These are phyloP conservation scores for Zygotorulaspora florentina DNA, from an alignment of 805 yeast species.

Conservation along the genomic window DNA sequence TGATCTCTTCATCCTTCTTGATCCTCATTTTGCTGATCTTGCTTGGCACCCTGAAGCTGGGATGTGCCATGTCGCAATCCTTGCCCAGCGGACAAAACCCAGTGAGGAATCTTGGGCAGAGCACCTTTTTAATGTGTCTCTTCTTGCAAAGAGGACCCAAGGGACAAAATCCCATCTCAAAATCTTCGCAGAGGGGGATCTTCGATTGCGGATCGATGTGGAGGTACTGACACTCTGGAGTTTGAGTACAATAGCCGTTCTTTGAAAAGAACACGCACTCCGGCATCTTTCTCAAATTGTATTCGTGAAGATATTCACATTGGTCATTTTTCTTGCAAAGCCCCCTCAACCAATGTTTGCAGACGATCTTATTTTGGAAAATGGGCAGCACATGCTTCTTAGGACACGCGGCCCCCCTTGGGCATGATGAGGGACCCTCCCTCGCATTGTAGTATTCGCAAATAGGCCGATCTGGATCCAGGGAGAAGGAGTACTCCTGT, in stretches of 20 bases:
- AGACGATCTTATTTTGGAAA: slow-evolving; percentile 75
- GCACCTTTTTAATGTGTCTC: slow-evolving; percentile 69
- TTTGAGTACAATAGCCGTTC: slow-evolving; percentile 80
- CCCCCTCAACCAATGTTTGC: slow-evolving; percentile 98
- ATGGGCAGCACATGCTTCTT: slow-evolving; percentile 74
- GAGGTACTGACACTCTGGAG: slow-evolving; percentile 88
- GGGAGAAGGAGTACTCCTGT: slow-evolving; percentile 73
- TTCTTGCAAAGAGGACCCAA: slow-evolving; percentile 83
- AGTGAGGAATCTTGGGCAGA: slow-evolving; percentile 76
- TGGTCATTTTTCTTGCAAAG: slow-evolving; percentile 94
- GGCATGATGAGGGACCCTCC: slow-evolving; percentile 58
- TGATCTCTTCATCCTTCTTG: slow-evolving; percentile 33
- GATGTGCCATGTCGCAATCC: slow-evolving; percentile 76
- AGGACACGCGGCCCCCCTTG: slow-evolving; percentile 80
- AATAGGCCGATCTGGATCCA: slow-evolving; percentile 85
- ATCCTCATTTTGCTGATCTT: slow-evolving; percentile 32
- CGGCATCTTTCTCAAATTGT: slow-evolving; percentile 91
- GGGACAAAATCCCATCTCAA: slow-evolving; percentile 85
- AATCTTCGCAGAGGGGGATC: slow-evolving; percentile 83
- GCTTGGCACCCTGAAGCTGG: slow-evolving; percentile 55
- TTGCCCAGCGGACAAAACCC: slow-evolving; percentile 94
- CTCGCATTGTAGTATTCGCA: slow-evolving; percentile 65
- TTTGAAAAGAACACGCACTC: slow-evolving; percentile 87
- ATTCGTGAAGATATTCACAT: slow-evolving; percentile 95
- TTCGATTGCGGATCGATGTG: slow-evolving; percentile 88